phyloP scores from a whole-genome alignment of 2,329 filamentous ascomycete species.

The Ilyonectria sp. region DNA sequence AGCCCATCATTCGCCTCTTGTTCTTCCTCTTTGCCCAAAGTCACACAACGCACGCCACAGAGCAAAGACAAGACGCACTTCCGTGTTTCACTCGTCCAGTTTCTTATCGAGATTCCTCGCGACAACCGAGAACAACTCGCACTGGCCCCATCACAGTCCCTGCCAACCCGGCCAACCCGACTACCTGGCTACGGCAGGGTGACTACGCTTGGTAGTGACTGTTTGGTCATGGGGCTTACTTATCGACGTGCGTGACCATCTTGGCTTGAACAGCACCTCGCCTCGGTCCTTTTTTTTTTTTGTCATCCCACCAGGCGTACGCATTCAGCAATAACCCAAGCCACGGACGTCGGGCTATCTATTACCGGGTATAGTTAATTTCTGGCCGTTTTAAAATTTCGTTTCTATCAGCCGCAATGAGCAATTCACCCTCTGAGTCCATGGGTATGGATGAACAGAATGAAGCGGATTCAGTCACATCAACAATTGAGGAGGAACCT shows the following conservation, averaged over 20 bases:
- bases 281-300: neutral
- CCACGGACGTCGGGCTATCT: neutral
- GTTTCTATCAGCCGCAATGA: constrained; percentile 7
- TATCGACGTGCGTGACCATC: neutral
- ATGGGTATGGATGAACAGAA: constrained; percentile 32
- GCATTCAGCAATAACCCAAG: neutral
- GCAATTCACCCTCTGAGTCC: neutral
- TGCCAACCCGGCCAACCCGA: neutral
- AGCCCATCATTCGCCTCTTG: neutral
- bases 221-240: constrained; percentile 1
- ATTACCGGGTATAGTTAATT: neutral
- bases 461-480: constrained; percentile 52
- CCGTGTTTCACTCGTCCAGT: constrained; percentile 8
- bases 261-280: neutral
- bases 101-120: constrained; percentile 3
- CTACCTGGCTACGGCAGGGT: neutral
- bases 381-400: neutral
- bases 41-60: neutral
- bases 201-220: neutral
- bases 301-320: neutral
- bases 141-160: neutral
- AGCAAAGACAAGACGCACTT: constrained; percentile 9
- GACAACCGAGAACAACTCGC: neutral
- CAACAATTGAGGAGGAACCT: constrained; percentile 50
- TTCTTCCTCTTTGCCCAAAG: neutral